phyloP scores from a whole-genome alignment of 257 asterid genomes.

The Mitragyna speciosa region DNA sequence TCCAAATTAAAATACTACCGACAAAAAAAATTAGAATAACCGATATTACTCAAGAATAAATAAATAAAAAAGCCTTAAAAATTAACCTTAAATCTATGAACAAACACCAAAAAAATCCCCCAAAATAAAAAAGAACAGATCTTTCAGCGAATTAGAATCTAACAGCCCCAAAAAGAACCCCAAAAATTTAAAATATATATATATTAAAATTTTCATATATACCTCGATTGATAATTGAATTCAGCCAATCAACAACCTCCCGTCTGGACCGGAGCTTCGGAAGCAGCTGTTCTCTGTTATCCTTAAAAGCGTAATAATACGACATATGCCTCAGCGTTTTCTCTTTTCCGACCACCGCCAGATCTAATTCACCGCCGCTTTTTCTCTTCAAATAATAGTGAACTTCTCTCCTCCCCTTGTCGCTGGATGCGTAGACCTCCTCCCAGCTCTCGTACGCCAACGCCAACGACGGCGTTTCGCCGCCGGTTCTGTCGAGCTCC shows the following conservation, averaged over 20 bases:
- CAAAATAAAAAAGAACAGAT: background rate
- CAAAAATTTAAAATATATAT: background rate
- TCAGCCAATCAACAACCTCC: slow-evolving; percentile 72
- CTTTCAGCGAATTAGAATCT: background rate
- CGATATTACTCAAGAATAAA: too few relatives aligned
- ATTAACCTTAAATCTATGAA: too few relatives aligned
- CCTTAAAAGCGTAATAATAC: slow-evolving; percentile 42
- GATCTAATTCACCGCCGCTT: slow-evolving; percentile 58
- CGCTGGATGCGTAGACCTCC: slow-evolving; percentile 53
- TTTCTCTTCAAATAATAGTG: slow-evolving; percentile 59
- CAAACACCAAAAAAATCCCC: too few relatives aligned
- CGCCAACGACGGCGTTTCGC: slow-evolving; percentile 24
- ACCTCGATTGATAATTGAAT: slow-evolving; percentile 59
- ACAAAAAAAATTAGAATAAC: too few relatives aligned
- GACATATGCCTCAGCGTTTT: slow-evolving; percentile 51
- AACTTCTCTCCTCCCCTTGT: slow-evolving; percentile 62
- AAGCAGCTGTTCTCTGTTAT: slow-evolving; percentile 32
- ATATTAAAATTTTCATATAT: background rate
- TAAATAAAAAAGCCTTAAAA: too few relatives aligned
- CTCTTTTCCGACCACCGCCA: slow-evolving; percentile 77
- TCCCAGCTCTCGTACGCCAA: slow-evolving; percentile 54
- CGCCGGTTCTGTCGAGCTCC: slow-evolving; percentile 35
- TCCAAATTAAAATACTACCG: too few relatives aligned
- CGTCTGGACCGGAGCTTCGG: slow-evolving; percentile 62
- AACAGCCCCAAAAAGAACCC: too few relatives aligned